These are phyloP conservation scores for Lactuca saligna DNA, from an alignment of 129 eudicot species.

Conservation along the genomic window DNA sequence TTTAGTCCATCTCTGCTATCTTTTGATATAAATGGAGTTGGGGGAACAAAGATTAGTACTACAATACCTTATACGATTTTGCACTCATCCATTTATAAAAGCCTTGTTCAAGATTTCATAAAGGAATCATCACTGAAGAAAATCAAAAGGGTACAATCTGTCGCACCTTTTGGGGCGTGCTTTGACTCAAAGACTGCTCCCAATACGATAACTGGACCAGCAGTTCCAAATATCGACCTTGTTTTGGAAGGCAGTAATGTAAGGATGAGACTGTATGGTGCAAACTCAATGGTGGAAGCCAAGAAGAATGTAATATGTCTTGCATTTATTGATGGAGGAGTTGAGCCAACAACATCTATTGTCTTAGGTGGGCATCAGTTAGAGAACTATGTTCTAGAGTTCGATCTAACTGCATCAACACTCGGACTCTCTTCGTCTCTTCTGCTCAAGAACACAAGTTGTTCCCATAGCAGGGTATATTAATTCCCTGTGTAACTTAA, in stretches of 20 bases:
- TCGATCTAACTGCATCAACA: conserved; percentile 32
- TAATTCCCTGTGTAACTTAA: not conserved
- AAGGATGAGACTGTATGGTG: conserved; percentile 29
- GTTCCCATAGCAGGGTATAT: conserved; percentile 23
- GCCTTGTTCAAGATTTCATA: conserved; percentile 33
- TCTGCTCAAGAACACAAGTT: conserved; percentile 28
- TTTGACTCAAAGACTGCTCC: conserved; percentile 30
- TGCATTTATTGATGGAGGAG: conserved; percentile 45
- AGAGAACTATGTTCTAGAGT: conserved; percentile 41
- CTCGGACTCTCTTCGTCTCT: conserved; percentile 41
- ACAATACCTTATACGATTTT: conserved; percentile 38
- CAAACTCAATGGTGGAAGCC: conserved; percentile 40
- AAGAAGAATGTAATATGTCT: conserved; percentile 40
- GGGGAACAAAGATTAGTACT: conserved; percentile 68
- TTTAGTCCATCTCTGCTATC: conserved; percentile 36
- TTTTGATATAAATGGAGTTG: conserved; percentile 41
- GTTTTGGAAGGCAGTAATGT: conserved; percentile 23
- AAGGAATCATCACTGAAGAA: conserved; percentile 29
- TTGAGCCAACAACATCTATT: conserved; percentile 23
- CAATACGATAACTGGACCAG: conserved; percentile 31
- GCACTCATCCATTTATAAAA: conserved; percentile 42
- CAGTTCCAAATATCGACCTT: conserved; percentile 39
- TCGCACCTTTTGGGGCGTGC: conserved; percentile 41
- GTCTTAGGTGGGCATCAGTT: conserved; percentile 42
- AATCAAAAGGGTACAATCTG: conserved; percentile 34